Percentiles rank a stretch among this genome's conserved stretches.
Evolutionary conservation across 768 basidiomycete species (phyloP).

Genomic region (Suillus ampliporus): DNA sequence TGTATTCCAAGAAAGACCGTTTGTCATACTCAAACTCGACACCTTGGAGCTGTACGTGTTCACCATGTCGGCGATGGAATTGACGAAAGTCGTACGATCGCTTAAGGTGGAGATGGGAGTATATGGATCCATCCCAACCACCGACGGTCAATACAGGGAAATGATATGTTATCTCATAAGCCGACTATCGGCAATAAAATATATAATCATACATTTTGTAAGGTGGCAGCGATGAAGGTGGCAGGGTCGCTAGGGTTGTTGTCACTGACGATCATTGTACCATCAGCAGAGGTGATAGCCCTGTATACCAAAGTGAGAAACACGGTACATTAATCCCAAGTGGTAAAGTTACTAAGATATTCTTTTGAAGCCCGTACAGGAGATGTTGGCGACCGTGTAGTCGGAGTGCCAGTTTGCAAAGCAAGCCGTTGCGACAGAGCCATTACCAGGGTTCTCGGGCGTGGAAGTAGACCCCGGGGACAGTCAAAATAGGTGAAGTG

Average conservation of each 20-base stretch:
- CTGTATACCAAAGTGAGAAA: background rate
- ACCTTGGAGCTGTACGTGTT: constrained; percentile 55
- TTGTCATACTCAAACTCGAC: constrained; percentile 69
- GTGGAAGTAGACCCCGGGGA: constrained; percentile 15
- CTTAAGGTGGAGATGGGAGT: constrained; percentile 59
- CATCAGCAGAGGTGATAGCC: constrained; percentile 18
- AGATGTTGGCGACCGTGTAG: constrained; percentile 54
- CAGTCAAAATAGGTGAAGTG: constrained; percentile 4
- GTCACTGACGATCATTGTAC: constrained; percentile 13
- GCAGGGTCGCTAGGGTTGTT: constrained; percentile 14
- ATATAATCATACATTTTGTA: constrained; percentile 26
- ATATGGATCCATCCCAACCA: constrained; percentile 69
- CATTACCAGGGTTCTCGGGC: constrained; percentile 7
- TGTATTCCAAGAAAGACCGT: constrained; percentile 74
- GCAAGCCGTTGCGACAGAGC: constrained; percentile 61
- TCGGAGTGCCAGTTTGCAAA: constrained; percentile 69
- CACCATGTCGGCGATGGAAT: constrained; percentile 55
- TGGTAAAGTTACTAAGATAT: constrained; percentile 50
- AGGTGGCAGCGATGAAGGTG: constrained; percentile 30
- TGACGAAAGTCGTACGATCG: constrained; percentile 64
- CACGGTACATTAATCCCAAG: too few relatives aligned
- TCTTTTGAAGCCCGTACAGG: constrained; percentile 71
- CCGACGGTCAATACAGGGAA: constrained; percentile 64
- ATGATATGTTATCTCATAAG: constrained; percentile 46
- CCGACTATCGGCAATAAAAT: too few relatives aligned